Conservation (phyloP, 176 grass and related monocot species). For the Zea luxurians region DNA sequence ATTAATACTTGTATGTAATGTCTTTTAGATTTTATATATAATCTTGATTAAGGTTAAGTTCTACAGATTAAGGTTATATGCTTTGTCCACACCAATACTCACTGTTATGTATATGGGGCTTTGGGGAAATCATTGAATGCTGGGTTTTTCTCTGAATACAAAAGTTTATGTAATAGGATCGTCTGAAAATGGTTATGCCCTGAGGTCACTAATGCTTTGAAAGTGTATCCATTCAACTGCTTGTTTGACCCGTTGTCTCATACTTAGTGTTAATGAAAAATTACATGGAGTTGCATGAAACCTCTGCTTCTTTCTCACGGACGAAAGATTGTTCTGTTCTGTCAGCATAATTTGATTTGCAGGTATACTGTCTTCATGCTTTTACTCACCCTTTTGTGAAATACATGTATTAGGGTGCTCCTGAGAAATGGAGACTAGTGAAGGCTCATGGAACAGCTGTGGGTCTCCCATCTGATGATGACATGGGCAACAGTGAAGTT, state of each 20-base stretch:
- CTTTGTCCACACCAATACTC: not conserved
- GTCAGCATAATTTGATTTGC: not conserved
- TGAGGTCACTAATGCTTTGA: not conserved
- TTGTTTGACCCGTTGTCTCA: not conserved
- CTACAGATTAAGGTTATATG: not conserved
- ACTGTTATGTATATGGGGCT: not conserved
- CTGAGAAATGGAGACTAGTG: constrained; percentile 83
- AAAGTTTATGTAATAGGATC: not conserved
- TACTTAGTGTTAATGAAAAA: not conserved
- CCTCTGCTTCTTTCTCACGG: not conserved
- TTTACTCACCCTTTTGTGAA: not conserved
- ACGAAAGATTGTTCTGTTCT: not conserved
- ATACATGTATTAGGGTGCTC: constrained; percentile 61
- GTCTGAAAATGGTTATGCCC: not conserved
- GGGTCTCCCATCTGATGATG: constrained; percentile 85
- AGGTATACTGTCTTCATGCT: not conserved
- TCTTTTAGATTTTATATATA: not conserved
- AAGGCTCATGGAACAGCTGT: constrained; percentile 97
- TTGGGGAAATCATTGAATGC: not conserved
- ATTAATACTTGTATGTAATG: not conserved
- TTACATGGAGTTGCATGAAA: not conserved
- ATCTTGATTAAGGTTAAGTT: not conserved
- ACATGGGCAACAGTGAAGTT: constrained; percentile 99
- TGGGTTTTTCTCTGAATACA: not conserved
- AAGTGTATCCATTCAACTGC: not conserved